These are phyloP conservation scores for Corylus avellana DNA, from an alignment of 306 rosid species.

Conservation along the genomic window DNA sequence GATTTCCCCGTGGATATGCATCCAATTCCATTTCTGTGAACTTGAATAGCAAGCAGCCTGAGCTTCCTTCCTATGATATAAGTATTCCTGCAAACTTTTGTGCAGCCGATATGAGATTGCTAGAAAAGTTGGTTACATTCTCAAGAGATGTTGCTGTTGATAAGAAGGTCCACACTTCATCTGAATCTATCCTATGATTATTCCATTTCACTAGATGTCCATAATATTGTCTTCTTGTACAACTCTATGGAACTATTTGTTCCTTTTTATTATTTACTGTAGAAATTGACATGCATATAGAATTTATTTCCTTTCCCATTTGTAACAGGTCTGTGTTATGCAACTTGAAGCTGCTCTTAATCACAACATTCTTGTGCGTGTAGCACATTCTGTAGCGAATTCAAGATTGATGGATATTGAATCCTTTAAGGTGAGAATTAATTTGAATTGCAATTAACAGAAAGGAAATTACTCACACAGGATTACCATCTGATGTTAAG, in stretches of 20 bases:
- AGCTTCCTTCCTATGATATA: conserved; percentile 42
- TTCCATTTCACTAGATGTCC: conserved; percentile 11
- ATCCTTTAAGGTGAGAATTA: conserved; percentile 59
- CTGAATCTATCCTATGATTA: not conserved
- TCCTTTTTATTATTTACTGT: not conserved
- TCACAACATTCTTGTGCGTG: conserved; percentile 63
- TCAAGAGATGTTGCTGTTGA: conserved; percentile 43
- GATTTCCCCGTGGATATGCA: conserved; percentile 67
- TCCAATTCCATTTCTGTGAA: conserved; percentile 43
- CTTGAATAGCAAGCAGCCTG: conserved; percentile 29
- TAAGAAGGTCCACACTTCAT: conserved; percentile 33
- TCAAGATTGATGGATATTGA: conserved; percentile 58
- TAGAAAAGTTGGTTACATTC: conserved; percentile 48
- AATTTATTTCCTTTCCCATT: conserved; percentile 7
- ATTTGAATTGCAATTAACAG: conserved; percentile 6
- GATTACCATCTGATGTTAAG: conserved; percentile 24
- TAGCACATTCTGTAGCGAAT: conserved; percentile 55
- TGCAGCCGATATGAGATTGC: conserved; percentile 46
- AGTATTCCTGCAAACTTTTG: conserved; percentile 41
- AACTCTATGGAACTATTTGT: not conserved
- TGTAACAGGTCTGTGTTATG: conserved; percentile 53
- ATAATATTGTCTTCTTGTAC: not conserved
- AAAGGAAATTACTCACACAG: conserved; percentile 10
- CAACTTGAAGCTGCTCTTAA: conserved; percentile 53
- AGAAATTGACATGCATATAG: not conserved